Base-by-base conservation (phyloP, 1,284 basidiomycete genomes). In the Trametes hirsuta region DNA sequence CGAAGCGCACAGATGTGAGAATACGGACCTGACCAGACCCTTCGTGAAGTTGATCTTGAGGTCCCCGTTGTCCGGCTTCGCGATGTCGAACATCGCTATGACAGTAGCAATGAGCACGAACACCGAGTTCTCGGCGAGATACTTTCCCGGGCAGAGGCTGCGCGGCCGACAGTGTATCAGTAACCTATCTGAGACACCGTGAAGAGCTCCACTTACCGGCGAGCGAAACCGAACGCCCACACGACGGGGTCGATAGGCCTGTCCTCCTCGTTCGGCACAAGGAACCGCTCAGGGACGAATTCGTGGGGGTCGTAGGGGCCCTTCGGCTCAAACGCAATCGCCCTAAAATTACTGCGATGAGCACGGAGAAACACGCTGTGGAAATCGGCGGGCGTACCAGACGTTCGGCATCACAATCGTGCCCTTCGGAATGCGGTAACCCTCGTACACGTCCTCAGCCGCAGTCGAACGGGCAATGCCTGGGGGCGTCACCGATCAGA, bases 211-310 rank as follows among this genome's bases (percentile, higher is more conserved):
- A 30, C 58, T 40, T 50, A 66, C 62, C 66, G 40, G 21, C 63
- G 54, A n/a, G 59, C 63, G 50, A 64, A 66, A 15, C 69, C 68
- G 55, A 70, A 69, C 4, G 64, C 64, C 52, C 48, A 63, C 5
- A 50, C 22, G 1, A 56, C 48, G 2, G 60, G 63, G 50, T 68
- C 65, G n/a, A 62, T 47, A 1, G 55, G 55, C 15, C 35, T 30
- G 4, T 55, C 44, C 2, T 49, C 59, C 14, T 58, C 25, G 40
- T 46, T 61, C n/a, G 21, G 10, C 11, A 48, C 49, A 12, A 71
- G 58, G 41, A 68, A 72, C 2, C 72, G 57, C 25, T 72, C 71
- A 1, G 72, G 72, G 12, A 66, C 64, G 60, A 72, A 74, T 2
- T 50, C 34, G 40, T 56, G 34, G 2, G 70, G 67, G 48, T 72